A percentile compares a stretch with the other conserved stretches of the same genome.
Evolutionary conservation across 176 grass and related monocot species (phyloP).

Genomic region (Rhynchospora breviuscula): DNA sequence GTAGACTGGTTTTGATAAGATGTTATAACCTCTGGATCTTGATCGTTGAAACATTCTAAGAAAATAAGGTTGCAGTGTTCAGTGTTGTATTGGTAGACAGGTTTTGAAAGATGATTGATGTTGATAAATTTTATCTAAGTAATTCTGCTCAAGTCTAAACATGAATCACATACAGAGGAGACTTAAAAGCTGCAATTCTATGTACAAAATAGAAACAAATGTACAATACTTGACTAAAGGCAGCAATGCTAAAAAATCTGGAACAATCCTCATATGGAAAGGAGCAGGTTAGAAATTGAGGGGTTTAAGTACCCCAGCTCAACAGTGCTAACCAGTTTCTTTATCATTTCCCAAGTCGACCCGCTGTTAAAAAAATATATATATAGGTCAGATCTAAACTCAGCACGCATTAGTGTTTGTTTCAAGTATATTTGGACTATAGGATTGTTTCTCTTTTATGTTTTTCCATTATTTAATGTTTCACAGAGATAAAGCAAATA

Average conservation of each 20-base stretch:
- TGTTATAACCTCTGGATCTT: background rate
- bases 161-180: background rate
- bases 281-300: background rate
- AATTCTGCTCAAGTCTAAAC: background rate
- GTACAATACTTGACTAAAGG: background rate
- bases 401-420: background rate
- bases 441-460: background rate
- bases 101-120: background rate
- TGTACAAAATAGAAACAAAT: background rate
- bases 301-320: background rate
- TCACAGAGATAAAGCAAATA: conserved; percentile 27
- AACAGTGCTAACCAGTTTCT: background rate
- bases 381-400: background rate
- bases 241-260: background rate
- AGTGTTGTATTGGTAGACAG: background rate
- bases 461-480: background rate
- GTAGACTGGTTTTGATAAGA: too few relatives aligned
- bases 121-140: background rate
- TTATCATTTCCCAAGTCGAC: conserved; percentile 17
- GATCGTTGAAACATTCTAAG: background rate
- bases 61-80: background rate
- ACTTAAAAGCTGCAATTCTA: background rate
- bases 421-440: conserved; percentile 1
- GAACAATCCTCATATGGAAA: background rate
- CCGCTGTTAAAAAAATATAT: background rate